A percentile compares a stretch with the other conserved stretches of the same genome.
Evolutionary conservation across 495 filamentous ascomycete species (phyloP).

Genomic region (Hypomontagnella monticulosa): DNA sequence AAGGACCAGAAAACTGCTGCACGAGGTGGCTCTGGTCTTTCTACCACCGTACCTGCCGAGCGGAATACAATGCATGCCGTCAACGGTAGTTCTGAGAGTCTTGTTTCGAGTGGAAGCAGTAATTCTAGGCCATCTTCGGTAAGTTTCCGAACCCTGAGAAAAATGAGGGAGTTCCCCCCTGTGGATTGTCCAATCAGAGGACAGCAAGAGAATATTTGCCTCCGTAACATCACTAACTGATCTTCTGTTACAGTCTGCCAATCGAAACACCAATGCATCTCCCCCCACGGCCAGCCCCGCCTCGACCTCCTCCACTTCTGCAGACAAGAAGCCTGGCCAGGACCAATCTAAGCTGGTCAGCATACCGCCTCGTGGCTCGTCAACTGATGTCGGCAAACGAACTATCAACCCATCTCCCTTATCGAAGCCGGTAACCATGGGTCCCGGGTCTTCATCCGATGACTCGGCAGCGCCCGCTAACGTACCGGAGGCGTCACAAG

Average conservation of each 20-base stretch:
- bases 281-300: slow-evolving; percentile 61
- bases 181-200: slow-evolving; percentile 54
- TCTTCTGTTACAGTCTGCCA: slow-evolving; percentile 55
- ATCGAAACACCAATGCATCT: slow-evolving; percentile 56
- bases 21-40: slow-evolving; percentile 31
- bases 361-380: slow-evolving; percentile 73
- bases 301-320: slow-evolving; percentile 50
- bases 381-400: slow-evolving; percentile 77
- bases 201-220: slow-evolving; percentile 24
- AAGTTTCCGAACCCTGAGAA: slow-evolving; percentile 41
- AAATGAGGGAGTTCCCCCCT: slow-evolving; percentile 18
- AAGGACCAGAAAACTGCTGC: slow-evolving; percentile 48
- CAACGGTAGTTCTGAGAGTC: slow-evolving; percentile 57
- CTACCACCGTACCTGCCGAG: slow-evolving; percentile 30
- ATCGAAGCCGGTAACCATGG: slow-evolving; percentile 80
- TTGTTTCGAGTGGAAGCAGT: slow-evolving; percentile 55
- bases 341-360: slow-evolving; percentile 68
- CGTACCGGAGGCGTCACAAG: slow-evolving; percentile 46
- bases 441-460: slow-evolving; percentile 50
- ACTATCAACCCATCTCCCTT: slow-evolving; percentile 83
- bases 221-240: slow-evolving; percentile 45
- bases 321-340: slow-evolving; percentile 52
- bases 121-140: slow-evolving; percentile 58
- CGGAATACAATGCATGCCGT: slow-evolving; percentile 44
- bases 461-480: slow-evolving; percentile 46